Evolutionary conservation across 1,139 yeast species (phyloP).

Genomic region (Yamadazyma pseudoaaseri): DNA sequence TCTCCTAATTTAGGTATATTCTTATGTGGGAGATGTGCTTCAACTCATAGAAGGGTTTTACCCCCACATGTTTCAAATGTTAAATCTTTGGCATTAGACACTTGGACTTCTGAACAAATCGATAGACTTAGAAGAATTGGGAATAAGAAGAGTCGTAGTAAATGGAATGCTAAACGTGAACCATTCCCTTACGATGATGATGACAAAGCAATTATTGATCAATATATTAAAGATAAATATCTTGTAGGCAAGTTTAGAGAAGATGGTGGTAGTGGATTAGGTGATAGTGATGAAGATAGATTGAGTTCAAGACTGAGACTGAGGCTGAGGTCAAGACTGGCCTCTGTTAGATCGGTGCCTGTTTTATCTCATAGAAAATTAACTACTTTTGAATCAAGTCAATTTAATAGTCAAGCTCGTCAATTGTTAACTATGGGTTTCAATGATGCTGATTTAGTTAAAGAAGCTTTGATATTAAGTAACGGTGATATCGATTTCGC

Average conservation of each 20-base stretch:
- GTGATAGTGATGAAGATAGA: constrained; percentile 15
- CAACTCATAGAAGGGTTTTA: constrained; percentile 67
- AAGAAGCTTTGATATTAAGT: constrained; percentile 50
- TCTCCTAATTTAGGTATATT: constrained; percentile 56
- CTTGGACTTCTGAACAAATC: constrained; percentile 65
- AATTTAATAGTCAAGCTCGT: constrained; percentile 37
- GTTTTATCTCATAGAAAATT: constrained; percentile 41
- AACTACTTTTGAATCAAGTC: constrained; percentile 42
- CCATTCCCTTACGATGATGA: constrained; percentile 75
- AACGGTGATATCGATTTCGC: constrained; percentile 52
- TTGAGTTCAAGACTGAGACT: constrained; percentile 7
- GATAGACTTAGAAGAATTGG: constrained; percentile 60
- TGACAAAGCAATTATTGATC: constrained; percentile 46
- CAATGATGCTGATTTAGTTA: constrained; percentile 42
- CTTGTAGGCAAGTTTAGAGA: constrained; percentile 44
- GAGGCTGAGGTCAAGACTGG: constrained; percentile 22
- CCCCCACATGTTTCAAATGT: constrained; percentile 60
- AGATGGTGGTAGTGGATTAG: constrained; percentile 22
- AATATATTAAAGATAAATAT: constrained; percentile 55
- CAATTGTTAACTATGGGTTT: constrained; percentile 47
- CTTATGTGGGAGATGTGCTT: constrained; percentile 77
- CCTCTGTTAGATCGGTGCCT: constrained; percentile 25
- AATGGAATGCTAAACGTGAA: constrained; percentile 60
- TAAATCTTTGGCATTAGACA: constrained; percentile 79
- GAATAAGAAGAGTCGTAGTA: constrained; percentile 59